Conservation (phyloP, 1,139 yeast species). For the Taiozyma sp. region DNA sequence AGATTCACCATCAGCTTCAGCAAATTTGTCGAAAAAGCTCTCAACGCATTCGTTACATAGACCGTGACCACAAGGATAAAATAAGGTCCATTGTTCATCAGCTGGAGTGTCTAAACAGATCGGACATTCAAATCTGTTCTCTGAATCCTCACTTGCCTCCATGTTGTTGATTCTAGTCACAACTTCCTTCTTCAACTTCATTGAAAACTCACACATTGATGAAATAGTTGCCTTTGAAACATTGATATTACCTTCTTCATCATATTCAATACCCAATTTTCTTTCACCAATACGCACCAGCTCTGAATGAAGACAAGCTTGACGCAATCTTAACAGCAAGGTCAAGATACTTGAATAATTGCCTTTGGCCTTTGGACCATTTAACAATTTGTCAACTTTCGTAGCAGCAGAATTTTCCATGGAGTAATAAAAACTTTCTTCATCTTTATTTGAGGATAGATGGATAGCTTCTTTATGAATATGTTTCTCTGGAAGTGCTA, state of each 20-base stretch:
- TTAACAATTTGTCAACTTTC: conserved; percentile 38
- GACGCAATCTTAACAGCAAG: conserved; percentile 74
- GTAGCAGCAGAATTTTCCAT: conserved; percentile 57
- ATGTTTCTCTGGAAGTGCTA: conserved; percentile 62
- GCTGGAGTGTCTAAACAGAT: conserved; percentile 45
- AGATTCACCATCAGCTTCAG: conserved; percentile 31
- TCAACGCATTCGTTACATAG: conserved; percentile 61
- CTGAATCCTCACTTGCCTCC: conserved; percentile 22
- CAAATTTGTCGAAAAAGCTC: conserved; percentile 41
- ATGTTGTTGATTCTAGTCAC: conserved; percentile 26
- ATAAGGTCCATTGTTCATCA: conserved; percentile 36
- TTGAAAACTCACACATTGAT: conserved; percentile 24
- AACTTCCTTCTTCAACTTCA: conserved; percentile 21
- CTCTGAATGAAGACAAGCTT: conserved; percentile 84
- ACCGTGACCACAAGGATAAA: conserved; percentile 64
- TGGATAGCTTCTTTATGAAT: conserved; percentile 44
- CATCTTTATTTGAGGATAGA: conserved; percentile 49
- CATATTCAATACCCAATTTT: conserved; percentile 26
- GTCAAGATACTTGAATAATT: conserved; percentile 63
- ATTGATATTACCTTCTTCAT: conserved; percentile 18
- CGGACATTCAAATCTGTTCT: conserved; percentile 46
- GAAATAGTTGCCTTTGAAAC: conserved; percentile 11
- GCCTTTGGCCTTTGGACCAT: conserved; percentile 30
- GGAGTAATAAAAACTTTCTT: conserved; percentile 43
- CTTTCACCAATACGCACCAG: conserved; percentile 65